Conservation (phyloP, 306 rosid species). For the Pachyrhizus erosus region DNA sequence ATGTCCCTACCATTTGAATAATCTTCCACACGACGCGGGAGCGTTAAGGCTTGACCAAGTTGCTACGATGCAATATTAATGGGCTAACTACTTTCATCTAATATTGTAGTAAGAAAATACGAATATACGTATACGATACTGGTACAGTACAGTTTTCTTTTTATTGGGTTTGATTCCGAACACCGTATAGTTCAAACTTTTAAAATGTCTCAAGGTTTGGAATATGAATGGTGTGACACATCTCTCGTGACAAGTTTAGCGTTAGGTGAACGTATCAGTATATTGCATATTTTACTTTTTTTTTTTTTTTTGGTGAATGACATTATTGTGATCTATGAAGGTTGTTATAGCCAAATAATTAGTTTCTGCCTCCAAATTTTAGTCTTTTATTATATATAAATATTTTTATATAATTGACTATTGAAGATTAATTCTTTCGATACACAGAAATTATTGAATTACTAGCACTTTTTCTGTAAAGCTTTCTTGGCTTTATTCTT, state of each 20-base stretch:
- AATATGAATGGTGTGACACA: constrained; percentile 5
- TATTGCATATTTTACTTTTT: neutral
- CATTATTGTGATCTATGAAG: neutral
- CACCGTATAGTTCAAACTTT: neutral
- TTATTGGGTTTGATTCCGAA: neutral
- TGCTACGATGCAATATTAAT: constrained; percentile 8
- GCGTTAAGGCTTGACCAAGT: constrained; percentile 16
- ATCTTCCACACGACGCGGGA: constrained; percentile 9
- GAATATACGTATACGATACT: neutral
- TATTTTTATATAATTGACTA: too few relatives aligned
- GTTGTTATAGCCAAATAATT: neutral
- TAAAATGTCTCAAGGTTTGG: neutral
- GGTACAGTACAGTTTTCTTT: neutral
- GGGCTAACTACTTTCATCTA: neutral
- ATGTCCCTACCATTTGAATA: neutral
- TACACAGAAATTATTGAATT: neutral
- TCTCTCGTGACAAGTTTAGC: neutral
- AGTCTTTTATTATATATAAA: too few relatives aligned
- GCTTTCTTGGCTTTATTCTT: neutral
- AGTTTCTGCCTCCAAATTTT: too few relatives aligned
- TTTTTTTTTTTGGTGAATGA: neutral
- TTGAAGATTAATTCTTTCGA: too few relatives aligned
- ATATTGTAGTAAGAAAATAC: neutral
- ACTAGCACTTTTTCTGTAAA: neutral
- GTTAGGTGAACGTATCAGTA: neutral